phyloP scores from a whole-genome alignment of 2,329 filamentous ascomycete species.

The Cladophialophora yegresii region DNA sequence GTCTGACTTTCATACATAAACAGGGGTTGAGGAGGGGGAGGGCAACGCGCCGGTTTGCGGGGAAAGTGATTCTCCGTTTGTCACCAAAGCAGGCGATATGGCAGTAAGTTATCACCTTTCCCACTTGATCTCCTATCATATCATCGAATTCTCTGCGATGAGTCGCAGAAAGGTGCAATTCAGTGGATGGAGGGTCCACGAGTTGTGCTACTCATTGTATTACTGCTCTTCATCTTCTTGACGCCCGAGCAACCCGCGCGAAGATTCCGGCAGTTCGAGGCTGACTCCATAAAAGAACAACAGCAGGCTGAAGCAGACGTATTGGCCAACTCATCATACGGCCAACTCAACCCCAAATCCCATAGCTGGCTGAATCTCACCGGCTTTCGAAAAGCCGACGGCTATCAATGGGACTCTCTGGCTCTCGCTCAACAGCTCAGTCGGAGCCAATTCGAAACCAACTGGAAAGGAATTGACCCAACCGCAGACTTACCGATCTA shows the following conservation, averaged over 20 bases:
- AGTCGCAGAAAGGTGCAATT: constrained; percentile 17
- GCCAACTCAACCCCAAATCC: constrained; percentile 52
- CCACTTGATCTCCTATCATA: constrained; percentile 8
- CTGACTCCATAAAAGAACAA: constrained; percentile 47
- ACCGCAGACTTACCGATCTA: constrained; percentile 61
- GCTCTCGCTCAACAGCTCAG: constrained; percentile 27
- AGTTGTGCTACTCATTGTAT: constrained; percentile 52
- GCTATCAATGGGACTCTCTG: constrained; percentile 76
- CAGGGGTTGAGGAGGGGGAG: too few relatives aligned
- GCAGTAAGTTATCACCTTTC: background rate
- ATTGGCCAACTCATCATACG: constrained; percentile 50
- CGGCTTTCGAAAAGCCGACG: constrained; percentile 72
- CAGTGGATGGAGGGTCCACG: constrained; percentile 46
- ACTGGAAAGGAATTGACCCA: constrained; percentile 48
- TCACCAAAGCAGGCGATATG: background rate
- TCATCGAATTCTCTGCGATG: constrained; percentile 23
- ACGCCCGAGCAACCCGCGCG: constrained; percentile 46
- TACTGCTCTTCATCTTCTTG: constrained; percentile 57
- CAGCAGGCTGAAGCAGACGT: constrained; percentile 41
- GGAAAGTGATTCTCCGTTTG: constrained; percentile 1
- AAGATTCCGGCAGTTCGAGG: constrained; percentile 24
- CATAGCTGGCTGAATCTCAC: constrained; percentile 68
- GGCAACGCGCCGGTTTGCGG: background rate
- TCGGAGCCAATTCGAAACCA: constrained; percentile 56
- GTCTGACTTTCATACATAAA: background rate